Conservation (phyloP, 345 rosid genomes). For the Syzygium aqueum region DNA sequence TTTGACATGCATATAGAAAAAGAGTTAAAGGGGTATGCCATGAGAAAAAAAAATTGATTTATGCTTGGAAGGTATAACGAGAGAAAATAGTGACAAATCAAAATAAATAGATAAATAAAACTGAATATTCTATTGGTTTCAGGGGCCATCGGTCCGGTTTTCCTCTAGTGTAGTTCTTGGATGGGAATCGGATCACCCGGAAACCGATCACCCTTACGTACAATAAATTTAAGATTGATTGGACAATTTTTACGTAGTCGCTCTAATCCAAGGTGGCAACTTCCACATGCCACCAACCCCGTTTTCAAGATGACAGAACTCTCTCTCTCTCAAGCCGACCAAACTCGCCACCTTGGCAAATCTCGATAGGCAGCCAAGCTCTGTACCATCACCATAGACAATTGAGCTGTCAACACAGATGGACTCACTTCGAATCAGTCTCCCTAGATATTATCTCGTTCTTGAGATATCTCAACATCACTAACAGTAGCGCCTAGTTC, state of each 20-base stretch:
- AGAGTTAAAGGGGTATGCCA: background rate
- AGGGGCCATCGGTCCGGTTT: background rate
- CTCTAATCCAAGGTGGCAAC: too few relatives aligned
- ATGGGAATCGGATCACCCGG: too few relatives aligned
- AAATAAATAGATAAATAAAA: too few relatives aligned
- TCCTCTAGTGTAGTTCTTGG: too few relatives aligned
- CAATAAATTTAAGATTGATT: too few relatives aligned
- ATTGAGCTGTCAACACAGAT: background rate
- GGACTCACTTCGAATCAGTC: background rate
- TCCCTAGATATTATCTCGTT: background rate
- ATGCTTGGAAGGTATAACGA: background rate
- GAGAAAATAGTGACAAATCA: background rate
- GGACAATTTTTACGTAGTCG: background rate
- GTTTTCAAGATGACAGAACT: background rate
- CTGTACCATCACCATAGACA: background rate
- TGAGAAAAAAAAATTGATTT: too few relatives aligned
- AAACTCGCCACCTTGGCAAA: background rate
- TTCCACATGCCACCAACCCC: too few relatives aligned
- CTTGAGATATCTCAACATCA: background rate
- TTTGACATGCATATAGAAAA: background rate
- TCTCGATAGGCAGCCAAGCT: background rate
- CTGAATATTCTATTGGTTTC: rapidly evolving
- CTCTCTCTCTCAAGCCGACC: background rate
- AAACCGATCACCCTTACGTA: too few relatives aligned
- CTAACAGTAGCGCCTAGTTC: background rate